Percentiles rank a stretch among this genome's conserved stretches.
Conservation (phyloP, 345 rosid species). For the Carallia pectinifolia region DNA sequence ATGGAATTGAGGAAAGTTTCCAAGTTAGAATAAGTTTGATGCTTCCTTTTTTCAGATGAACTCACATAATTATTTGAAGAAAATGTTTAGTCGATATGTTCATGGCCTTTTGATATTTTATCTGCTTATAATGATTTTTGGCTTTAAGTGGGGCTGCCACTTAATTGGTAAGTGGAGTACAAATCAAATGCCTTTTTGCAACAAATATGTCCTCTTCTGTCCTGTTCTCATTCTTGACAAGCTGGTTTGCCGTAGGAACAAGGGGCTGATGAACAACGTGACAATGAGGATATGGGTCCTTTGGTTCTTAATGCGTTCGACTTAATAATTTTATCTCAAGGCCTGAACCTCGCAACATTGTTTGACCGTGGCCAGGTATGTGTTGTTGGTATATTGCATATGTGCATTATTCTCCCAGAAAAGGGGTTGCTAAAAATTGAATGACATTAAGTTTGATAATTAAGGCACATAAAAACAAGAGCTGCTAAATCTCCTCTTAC, state of each 20-base stretch:
- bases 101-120: too few relatives aligned
- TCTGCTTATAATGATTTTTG: too few relatives aligned
- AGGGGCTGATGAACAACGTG: slow-evolving; percentile 41
- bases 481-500: neutral
- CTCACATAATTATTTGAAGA: too few relatives aligned
- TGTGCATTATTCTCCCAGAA: neutral
- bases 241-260: slow-evolving; percentile 47
- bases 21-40: neutral
- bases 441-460: neutral
- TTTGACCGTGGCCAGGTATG: slow-evolving; percentile 88
- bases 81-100: too few relatives aligned
- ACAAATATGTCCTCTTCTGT: neutral
- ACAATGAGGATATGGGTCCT: slow-evolving; percentile 67
- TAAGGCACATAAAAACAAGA: neutral
- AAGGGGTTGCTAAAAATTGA: neutral
- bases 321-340: slow-evolving; percentile 86
- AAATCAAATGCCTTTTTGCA: neutral
- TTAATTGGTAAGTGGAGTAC: slow-evolving; percentile 1
- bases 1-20: neutral
- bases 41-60: neutral
- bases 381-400: slow-evolving; percentile 4
- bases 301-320: slow-evolving; percentile 92
- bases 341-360: slow-evolving; percentile 85
- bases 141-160: neutral
- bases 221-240: slow-evolving; percentile 13